phyloP scores from a whole-genome alignment of 345 rosid species.

The Pistacia vera region DNA sequence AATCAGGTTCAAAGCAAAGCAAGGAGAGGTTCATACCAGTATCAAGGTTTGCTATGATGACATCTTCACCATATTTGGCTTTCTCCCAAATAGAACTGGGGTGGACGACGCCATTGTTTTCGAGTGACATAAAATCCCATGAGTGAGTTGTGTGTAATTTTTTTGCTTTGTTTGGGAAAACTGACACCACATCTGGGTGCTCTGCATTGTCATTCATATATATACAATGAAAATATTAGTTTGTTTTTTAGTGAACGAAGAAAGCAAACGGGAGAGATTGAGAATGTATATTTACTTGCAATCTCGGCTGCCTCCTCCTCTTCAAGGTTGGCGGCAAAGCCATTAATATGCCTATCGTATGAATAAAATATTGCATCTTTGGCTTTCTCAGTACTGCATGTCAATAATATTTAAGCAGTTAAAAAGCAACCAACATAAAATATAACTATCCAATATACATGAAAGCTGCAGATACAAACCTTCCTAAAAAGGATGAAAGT shows the following conservation, averaged over 20 bases:
- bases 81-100: constrained; percentile 39
- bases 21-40: constrained; percentile 38
- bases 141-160: constrained; percentile 59
- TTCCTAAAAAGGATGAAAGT: constrained; percentile 54
- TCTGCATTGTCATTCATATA: constrained; percentile 24
- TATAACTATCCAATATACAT: neutral
- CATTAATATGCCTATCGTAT: constrained; percentile 54
- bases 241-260: too few relatives aligned
- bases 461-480: constrained; percentile 27
- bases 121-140: constrained; percentile 60
- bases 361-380: constrained; percentile 50
- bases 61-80: constrained; percentile 51
- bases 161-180: constrained; percentile 41
- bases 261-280: too few relatives aligned
- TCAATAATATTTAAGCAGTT: neutral
- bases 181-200: constrained; percentile 50
- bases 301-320: constrained; percentile 50
- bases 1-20: neutral
- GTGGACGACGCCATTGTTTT: constrained; percentile 30
- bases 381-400: constrained; percentile 43
- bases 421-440: neutral
- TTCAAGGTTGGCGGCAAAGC: constrained; percentile 53
- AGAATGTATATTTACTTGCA: constrained; percentile 28
- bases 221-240: neutral
- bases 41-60: constrained; percentile 59